Evolutionary conservation across 2,329 filamentous ascomycete genomes (phyloP).

Genomic region (Trichoderma sp.): DNA sequence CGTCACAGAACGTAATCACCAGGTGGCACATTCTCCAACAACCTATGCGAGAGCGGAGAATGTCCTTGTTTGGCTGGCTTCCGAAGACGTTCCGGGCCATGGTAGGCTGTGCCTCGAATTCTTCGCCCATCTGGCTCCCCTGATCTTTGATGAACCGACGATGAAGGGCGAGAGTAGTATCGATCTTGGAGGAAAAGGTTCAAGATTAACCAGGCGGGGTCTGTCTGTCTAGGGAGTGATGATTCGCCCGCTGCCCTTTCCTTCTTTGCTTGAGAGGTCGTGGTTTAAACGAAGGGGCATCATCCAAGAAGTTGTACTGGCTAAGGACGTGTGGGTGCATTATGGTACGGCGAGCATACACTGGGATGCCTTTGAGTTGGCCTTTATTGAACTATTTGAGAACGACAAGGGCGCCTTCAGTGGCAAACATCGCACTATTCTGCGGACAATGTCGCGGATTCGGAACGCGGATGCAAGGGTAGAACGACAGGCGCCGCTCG

Average conservation of each 20-base stretch:
- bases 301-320: conserved; percentile 10
- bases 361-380: conserved; percentile 4
- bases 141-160: not conserved
- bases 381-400: not conserved
- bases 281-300: conserved; percentile 12
- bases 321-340: not conserved
- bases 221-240: not conserved
- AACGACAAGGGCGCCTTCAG: conserved; percentile 3
- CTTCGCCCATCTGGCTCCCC: not conserved
- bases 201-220: conserved; percentile 3
- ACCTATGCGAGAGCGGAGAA: conserved; percentile 5
- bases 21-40: conserved; percentile 10
- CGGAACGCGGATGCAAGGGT: not conserved
- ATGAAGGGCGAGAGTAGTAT: not conserved
- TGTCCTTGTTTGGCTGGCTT: conserved; percentile 1
- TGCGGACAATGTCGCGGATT: conserved; percentile 9
- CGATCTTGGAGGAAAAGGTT: conserved; percentile 9
- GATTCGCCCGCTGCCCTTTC: not conserved
- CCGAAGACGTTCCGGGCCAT: not conserved
- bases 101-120: conserved; percentile 1
- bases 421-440: not conserved
- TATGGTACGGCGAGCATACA: not conserved
- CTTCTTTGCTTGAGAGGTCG: not conserved
- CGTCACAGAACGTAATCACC: conserved; percentile 3
- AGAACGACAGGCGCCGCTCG: conserved; percentile 5